A percentile compares a stretch with the other conserved stretches of the same genome.
These are phyloP conservation scores for Kuraishia ogatae DNA, from an alignment of 805 yeast genomes.

Conservation along the genomic window DNA sequence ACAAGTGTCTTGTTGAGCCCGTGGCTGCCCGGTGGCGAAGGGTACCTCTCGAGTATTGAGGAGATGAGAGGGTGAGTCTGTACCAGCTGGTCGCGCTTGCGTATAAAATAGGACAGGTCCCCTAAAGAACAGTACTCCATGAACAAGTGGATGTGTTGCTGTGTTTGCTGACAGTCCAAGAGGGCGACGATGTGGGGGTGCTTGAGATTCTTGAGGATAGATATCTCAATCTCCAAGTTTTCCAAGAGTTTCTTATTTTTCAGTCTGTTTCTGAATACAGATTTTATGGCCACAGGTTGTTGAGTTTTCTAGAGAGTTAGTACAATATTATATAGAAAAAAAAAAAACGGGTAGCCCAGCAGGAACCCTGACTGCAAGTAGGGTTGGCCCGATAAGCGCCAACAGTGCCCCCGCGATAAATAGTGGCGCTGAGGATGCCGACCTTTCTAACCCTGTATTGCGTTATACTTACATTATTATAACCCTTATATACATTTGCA, in stretches of 20 bases:
- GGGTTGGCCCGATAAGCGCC: too few relatives aligned
- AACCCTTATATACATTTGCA: constrained; percentile 90
- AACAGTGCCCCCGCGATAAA: too few relatives aligned
- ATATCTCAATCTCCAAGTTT: constrained; percentile 87
- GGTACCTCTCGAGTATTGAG: constrained; percentile 70
- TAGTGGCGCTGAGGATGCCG: too few relatives aligned
- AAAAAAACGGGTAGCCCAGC: too few relatives aligned
- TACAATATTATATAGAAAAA: too few relatives aligned
- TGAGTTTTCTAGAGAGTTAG: constrained; percentile 23
- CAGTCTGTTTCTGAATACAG: constrained; percentile 74
- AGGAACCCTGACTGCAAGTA: too few relatives aligned
- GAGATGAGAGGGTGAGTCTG: constrained; percentile 72
- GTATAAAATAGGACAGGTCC: constrained; percentile 81
- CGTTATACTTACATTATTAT: constrained; percentile 26
- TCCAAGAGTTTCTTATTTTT: constrained; percentile 82
- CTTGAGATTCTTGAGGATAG: constrained; percentile 76
- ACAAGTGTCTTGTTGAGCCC: constrained; percentile 78
- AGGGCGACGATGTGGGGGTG: constrained; percentile 92
- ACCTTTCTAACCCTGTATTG: too few relatives aligned
- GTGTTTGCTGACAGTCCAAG: constrained; percentile 73
- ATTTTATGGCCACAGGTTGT: constrained; percentile 77
- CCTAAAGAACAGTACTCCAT: constrained; percentile 98
- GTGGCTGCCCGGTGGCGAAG: constrained; percentile 64
- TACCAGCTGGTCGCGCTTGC: constrained; percentile 62
- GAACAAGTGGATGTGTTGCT: constrained; percentile 70